These are phyloP conservation scores for Mimosa bimucronata DNA, from an alignment of 306 rosid genomes.

Conservation along the genomic window DNA sequence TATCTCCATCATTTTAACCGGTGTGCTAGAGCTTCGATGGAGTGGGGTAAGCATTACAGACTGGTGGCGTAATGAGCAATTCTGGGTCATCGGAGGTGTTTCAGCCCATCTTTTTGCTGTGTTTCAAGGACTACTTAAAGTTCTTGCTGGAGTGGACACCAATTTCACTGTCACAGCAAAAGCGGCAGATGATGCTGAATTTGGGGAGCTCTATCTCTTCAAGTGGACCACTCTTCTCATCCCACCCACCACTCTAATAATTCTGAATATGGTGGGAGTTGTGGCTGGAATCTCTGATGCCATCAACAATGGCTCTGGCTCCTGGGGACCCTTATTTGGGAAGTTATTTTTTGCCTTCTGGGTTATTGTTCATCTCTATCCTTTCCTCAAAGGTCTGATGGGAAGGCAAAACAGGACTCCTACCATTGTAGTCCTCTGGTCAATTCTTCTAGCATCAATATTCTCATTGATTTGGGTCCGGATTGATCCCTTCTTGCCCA, in stretches of 20 bases:
- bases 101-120: conserved; percentile 61
- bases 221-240: conserved; percentile 61
- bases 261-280: conserved; percentile 57
- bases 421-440: conserved; percentile 56
- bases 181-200: conserved; percentile 50
- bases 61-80: conserved; percentile 31
- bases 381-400: conserved; percentile 66
- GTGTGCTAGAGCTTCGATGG: conserved; percentile 26
- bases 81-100: conserved; percentile 50
- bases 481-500: conserved; percentile 61
- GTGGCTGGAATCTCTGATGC: conserved; percentile 61
- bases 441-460: conserved; percentile 53
- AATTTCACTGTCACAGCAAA: conserved; percentile 56
- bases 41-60: conserved; percentile 27
- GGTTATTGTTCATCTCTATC: conserved; percentile 59
- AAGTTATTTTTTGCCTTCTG: conserved; percentile 56
- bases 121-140: conserved; percentile 57
- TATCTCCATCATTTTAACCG: conserved; percentile 28
- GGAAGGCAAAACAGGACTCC: conserved; percentile 61
- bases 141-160: conserved; percentile 60
- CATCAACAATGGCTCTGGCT: conserved; percentile 53
- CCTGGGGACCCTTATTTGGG: conserved; percentile 64
- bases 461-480: conserved; percentile 62
- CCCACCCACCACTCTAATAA: conserved; percentile 60
- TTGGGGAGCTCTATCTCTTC: conserved; percentile 55